phyloP scores from a whole-genome alignment of 2,329 filamentous ascomycete genomes.

The Blumeriella jaapii region DNA sequence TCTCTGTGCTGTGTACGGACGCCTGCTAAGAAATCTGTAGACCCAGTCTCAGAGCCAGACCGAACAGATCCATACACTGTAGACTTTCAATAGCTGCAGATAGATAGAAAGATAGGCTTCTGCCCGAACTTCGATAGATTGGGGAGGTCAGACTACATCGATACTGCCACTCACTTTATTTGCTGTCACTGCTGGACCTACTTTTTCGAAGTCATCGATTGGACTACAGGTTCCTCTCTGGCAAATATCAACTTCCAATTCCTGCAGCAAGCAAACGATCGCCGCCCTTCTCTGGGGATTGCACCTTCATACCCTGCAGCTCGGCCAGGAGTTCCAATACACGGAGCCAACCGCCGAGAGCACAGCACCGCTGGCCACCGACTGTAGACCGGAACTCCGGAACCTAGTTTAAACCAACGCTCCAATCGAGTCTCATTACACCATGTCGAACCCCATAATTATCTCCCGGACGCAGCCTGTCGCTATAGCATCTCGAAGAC shows the following conservation, averaged over 20 bases:
- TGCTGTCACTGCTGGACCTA: constrained; percentile 12
- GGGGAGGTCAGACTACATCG: constrained; percentile 17
- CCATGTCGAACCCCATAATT: constrained; percentile 35
- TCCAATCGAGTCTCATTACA: constrained; percentile 21
- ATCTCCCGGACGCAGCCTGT: constrained; percentile 52
- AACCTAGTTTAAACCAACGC: constrained; percentile 14
- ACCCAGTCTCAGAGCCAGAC: too few relatives aligned
- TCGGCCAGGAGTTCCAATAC: constrained; percentile 8
- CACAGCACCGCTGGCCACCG: constrained; percentile 19
- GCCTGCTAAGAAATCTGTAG: constrained; percentile 8
- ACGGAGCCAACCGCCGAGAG: constrained; percentile 18
- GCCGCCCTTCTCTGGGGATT: too few relatives aligned
- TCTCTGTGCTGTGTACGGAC: constrained; percentile 2
- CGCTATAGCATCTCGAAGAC: constrained; percentile 52
- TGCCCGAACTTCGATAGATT: constrained; percentile 7
- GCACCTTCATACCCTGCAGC: constrained; percentile 17
- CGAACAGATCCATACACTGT: too few relatives aligned
- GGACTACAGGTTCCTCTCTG: constrained; percentile 1
- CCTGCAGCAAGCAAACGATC: neutral
- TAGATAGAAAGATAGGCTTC: constrained; percentile 7
- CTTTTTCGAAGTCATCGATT: constrained; percentile 8
- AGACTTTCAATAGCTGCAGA: constrained; percentile 1
- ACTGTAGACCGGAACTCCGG: constrained; percentile 20
- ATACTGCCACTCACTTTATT: constrained; percentile 2
- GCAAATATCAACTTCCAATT: constrained; percentile 1